Evolutionary conservation across 495 filamentous ascomycete species (phyloP).

Genomic region (Hyaloscypha variabilis): DNA sequence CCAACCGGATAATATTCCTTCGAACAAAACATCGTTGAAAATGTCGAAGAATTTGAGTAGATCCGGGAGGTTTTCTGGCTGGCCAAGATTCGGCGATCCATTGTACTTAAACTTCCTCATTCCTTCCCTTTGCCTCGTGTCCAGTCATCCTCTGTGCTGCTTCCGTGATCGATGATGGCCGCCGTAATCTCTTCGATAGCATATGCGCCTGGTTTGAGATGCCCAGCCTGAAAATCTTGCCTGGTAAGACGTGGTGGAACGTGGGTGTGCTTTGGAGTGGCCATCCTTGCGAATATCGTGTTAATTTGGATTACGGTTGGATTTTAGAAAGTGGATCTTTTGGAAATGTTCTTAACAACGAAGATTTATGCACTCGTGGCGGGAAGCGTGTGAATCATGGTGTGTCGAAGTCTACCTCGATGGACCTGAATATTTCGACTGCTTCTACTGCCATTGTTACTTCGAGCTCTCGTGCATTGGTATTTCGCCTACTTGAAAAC

Average conservation of each 20-base stretch:
- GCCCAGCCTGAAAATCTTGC: not conserved
- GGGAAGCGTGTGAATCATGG: no score
- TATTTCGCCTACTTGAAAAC: no score
- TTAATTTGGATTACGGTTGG: not conserved
- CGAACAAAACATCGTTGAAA: constrained; percentile 13
- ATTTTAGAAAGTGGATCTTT: no score
- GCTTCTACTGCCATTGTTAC: no score
- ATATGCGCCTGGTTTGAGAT: not conserved
- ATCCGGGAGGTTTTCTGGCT: not conserved
- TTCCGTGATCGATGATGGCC: not conserved
- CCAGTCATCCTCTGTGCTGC: not conserved
- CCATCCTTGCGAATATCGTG: not conserved
- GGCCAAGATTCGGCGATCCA: not conserved
- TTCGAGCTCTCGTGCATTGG: no score
- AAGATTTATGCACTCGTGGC: no score
- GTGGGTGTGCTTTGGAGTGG: not conserved
- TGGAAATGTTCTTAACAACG: no score
- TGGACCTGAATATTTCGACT: no score
- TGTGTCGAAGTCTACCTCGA: no score
- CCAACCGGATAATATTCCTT: not conserved
- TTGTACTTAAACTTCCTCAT: not conserved
- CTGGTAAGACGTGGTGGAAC: not conserved
- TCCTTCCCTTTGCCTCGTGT: not conserved
- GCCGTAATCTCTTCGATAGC: not conserved
- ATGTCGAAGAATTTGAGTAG: constrained; percentile 8